These are phyloP conservation scores for Aspergillus sp. DNA, from an alignment of 2,329 filamentous ascomycete species.

Conservation along the genomic window DNA sequence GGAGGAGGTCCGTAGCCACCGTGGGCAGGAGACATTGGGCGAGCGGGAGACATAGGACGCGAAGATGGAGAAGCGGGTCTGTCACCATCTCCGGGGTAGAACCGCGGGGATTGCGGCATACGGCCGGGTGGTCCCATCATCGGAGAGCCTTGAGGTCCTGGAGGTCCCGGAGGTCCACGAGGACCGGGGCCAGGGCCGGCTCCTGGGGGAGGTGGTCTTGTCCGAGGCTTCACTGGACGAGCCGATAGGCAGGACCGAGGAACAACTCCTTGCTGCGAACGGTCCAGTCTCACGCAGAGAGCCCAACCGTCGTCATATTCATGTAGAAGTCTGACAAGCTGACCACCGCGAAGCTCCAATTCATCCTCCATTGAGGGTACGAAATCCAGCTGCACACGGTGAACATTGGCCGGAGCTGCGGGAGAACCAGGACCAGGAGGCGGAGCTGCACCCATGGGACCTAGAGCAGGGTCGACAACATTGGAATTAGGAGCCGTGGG, in stretches of 20 bases:
- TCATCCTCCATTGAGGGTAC: constrained; percentile 91
- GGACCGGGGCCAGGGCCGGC: constrained; percentile 26
- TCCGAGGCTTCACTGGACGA: constrained; percentile 82
- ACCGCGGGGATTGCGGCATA: constrained; percentile 32
- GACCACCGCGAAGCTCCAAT: constrained; percentile 74
- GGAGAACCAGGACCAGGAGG: constrained; percentile 26
- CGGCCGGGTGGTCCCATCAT: constrained; percentile 30
- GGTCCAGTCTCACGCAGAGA: constrained; percentile 86
- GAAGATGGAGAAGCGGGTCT: constrained; percentile 19
- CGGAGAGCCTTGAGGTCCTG: constrained; percentile 33
- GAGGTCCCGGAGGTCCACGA: constrained; percentile 26
- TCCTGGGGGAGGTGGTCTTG: constrained; percentile 42
- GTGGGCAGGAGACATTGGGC: constrained; percentile 30
- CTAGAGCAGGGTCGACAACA: constrained; percentile 18
- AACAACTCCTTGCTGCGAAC: constrained; percentile 87
- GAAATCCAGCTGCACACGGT: constrained; percentile 94
- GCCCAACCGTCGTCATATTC: constrained; percentile 99
- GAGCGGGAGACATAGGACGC: constrained; percentile 40
- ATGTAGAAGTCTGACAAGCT: constrained; percentile 84
- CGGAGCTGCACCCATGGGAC: constrained; percentile 14
- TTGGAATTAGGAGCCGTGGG: constrained; percentile 25
- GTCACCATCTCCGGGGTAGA: constrained; percentile 31
- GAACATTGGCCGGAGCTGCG: constrained; percentile 65
- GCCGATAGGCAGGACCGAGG: constrained; percentile 92
- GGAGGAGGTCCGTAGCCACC: constrained; percentile 27